Evolutionary conservation across 305 asterid species (phyloP).

Genomic region (Plantago coronopus): DNA sequence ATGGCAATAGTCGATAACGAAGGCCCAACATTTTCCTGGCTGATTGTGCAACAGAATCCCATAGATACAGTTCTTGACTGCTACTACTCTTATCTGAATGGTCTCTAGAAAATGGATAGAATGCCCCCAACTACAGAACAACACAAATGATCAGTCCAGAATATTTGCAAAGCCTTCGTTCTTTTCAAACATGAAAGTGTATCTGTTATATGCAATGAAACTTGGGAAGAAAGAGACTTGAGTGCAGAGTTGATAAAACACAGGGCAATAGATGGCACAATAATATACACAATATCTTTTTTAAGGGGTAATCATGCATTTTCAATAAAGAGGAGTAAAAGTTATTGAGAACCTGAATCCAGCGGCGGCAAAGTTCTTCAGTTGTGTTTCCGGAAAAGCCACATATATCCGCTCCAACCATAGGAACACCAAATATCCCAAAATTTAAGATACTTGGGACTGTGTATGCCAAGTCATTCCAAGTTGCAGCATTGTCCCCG

Average conservation of each 20-base stretch:
- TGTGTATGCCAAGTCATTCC: conserved; percentile 75
- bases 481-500: conserved; percentile 87
- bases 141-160: neutral
- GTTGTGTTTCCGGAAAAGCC: conserved; percentile 68
- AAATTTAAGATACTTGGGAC: conserved; percentile 66
- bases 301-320: neutral
- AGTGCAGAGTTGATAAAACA: too few species aligned
- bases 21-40: conserved; percentile 70
- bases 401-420: conserved; percentile 97
- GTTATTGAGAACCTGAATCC: conserved; percentile 69
- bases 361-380: conserved; percentile 87
- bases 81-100: conserved; percentile 37
- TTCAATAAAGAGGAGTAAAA: neutral
- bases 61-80: conserved; percentile 64
- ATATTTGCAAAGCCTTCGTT: neutral
- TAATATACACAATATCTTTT: too few species aligned
- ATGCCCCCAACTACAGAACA: conserved; percentile 70
- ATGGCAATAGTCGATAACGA: conserved; percentile 64
- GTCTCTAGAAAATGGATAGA: conserved; percentile 87
- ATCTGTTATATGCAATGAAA: too few species aligned
- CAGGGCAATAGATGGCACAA: too few species aligned
- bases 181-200: too few species aligned
- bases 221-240: too few species aligned
- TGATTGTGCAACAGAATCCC: conserved; percentile 81
- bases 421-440: conserved; percentile 82